Evolutionary conservation across 108 stramenopile genomes (phyloP).

Genomic region (Nannochloropsis salina): DNA sequence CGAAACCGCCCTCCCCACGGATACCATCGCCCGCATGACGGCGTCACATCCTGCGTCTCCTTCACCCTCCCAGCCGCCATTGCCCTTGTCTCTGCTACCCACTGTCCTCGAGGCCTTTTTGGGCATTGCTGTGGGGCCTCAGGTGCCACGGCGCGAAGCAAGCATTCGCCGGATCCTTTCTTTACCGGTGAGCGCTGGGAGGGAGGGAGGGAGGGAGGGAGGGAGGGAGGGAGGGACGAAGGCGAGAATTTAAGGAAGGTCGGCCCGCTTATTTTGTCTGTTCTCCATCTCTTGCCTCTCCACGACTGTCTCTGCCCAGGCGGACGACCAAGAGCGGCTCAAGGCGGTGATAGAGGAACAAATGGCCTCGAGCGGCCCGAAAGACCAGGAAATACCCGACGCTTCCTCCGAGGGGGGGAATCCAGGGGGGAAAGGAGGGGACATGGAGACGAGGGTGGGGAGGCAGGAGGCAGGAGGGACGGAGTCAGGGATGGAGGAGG

Average conservation of each 20-base stretch:
- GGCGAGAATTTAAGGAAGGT: not conserved
- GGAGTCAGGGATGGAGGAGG: not conserved
- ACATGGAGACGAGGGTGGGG: not conserved
- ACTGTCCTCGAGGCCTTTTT: slow-evolving; percentile 2
- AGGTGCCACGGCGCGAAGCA: not conserved
- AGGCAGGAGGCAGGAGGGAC: not conserved
- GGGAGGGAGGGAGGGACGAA: not conserved
- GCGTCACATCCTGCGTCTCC: not conserved
- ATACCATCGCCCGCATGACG: not conserved
- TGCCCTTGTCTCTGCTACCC: not conserved
- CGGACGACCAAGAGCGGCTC: slow-evolving; percentile 2
- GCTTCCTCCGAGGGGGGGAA: not conserved
- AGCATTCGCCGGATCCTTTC: not conserved
- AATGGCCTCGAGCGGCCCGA: not conserved
- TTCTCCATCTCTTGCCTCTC: no score
- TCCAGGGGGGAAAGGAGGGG: not conserved
- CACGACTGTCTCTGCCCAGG: not conserved
- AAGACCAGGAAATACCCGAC: not conserved
- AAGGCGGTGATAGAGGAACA: slow-evolving; percentile 17
- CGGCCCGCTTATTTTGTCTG: no score
- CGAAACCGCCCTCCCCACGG: not conserved
- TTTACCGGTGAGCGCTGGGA: not conserved
- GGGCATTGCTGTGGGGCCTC: not conserved
- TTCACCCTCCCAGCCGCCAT: not conserved
- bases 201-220: not conserved